Base-by-base conservation (phyloP, 225 moss, liverwort and hornwort species). In the Polytrichum commune region DNA sequence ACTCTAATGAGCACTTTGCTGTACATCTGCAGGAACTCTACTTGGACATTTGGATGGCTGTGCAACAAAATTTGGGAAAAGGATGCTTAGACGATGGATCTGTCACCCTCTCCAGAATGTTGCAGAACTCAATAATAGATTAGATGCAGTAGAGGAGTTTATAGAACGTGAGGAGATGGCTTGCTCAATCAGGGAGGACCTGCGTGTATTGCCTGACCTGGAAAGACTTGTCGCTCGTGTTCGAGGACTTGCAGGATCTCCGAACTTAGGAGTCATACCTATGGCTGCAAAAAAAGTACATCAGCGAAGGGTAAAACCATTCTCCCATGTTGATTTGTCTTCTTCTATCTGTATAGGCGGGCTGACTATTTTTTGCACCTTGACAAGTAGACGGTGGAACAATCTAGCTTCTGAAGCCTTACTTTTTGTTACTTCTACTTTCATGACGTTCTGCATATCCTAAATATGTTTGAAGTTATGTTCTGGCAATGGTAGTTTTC, bases 51-150 rank as follows among this genome's bases (percentile, higher is more conserved):
- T 95, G 70, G 95, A 95, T 70, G 75, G 74, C 28, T 95, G 95
- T 66, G 93, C 80, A 25, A 88, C 88, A 13, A 81, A 89, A 53
- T 95, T 80, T 73, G 95, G 95, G 57, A 93, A 90, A 78, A 91
- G 95, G 19, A 77, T 93, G 46, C 75, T 95, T 35, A 89, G 95
- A 67, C 86, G 93, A 28, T 95, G 95, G 95, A 95, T 95, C 64
- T 95, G 95, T 76, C 95, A 95, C 67, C 95, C 95, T 73, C 83
- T 95, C 62, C 92, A 85, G 75, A 88, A 82, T 54, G 76, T 84
- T 55, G 74, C 75, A 53, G 88, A 91, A 64, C 86, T 93, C 54
- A 69, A 88, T 67, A 81, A 85, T 55, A 83, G 95, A 55, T 75
- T 93, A 70, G 89, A 93, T 85, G 85, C 88, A 73, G 95, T 95